phyloP scores from a whole-genome alignment of 2,329 filamentous ascomycete genomes.

The Penicillium sp. region DNA sequence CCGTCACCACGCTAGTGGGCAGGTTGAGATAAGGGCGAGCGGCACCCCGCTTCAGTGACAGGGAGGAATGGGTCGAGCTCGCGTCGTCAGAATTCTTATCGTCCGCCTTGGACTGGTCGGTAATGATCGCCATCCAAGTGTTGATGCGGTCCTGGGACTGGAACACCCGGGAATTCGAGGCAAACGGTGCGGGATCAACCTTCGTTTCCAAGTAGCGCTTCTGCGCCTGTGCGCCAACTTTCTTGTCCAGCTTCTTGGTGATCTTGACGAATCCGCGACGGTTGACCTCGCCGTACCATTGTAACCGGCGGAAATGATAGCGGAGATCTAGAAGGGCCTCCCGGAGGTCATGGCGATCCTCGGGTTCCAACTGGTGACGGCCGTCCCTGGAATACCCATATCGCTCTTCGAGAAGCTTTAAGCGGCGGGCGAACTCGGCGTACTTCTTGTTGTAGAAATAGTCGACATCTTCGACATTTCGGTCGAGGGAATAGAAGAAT shows the following conservation, averaged over 20 bases:
- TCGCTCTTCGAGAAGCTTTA: constrained; percentile 83
- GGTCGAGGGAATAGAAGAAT: constrained; percentile 95
- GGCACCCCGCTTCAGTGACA: constrained; percentile 74
- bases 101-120: constrained; percentile 56
- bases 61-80: constrained; percentile 67
- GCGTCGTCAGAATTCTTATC: constrained; percentile 75
- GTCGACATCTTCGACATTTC: constrained; percentile 96
- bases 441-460: constrained; percentile 97
- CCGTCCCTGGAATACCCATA: constrained; percentile 75
- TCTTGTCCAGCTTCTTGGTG: constrained; percentile 98
- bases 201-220: constrained; percentile 85
- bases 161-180: constrained; percentile 67
- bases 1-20: constrained; percentile 56
- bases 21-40: constrained; percentile 75
- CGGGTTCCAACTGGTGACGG: constrained; percentile 73
- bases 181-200: constrained; percentile 85
- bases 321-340: constrained; percentile 86
- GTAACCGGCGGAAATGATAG: constrained; percentile 82
- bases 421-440: constrained; percentile 76
- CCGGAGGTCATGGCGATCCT: constrained; percentile 89
- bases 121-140: constrained; percentile 80
- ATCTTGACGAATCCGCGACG: constrained; percentile 95
- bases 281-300: constrained; percentile 98
- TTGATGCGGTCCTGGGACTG: constrained; percentile 72
- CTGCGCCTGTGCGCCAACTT: constrained; percentile 76